Percentiles rank a stretch among this genome's conserved stretches.
These are phyloP conservation scores for Cercospora zeae-maydis DNA, from an alignment of 2,329 filamentous ascomycete genomes.

Conservation along the genomic window DNA sequence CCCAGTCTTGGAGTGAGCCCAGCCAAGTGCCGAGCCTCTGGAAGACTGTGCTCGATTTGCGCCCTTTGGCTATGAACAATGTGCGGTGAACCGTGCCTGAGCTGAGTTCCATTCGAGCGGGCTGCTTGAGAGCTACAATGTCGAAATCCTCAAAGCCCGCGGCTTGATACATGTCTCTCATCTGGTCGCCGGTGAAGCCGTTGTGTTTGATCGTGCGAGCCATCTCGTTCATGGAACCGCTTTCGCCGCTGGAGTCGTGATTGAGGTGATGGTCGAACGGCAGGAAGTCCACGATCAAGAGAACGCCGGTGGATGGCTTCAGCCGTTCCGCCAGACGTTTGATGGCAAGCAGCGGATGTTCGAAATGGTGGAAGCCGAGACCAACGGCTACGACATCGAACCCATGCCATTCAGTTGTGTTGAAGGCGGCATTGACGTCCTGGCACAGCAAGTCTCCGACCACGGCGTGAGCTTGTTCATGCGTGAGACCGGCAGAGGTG, in stretches of 20 bases:
- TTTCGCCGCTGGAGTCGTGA: slow-evolving; percentile 9
- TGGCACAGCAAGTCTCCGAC: slow-evolving; percentile 36
- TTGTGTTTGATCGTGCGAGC: slow-evolving; percentile 35
- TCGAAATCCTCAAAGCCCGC: slow-evolving; percentile 34
- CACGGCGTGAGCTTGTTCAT: slow-evolving; percentile 30
- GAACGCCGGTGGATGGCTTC: slow-evolving; percentile 30
- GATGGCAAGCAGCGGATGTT: slow-evolving; percentile 29
- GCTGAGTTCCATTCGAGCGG: slow-evolving; percentile 30
- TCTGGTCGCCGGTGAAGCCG: slow-evolving; percentile 30
- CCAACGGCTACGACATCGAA: slow-evolving; percentile 46
- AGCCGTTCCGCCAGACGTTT: slow-evolving; percentile 29
- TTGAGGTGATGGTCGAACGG: slow-evolving; percentile 18
- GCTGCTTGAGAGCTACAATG: slow-evolving; percentile 31
- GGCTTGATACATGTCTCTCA: slow-evolving; percentile 29
- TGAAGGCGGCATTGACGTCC: slow-evolving; percentile 25
- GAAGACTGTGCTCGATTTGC: slow-evolving; percentile 24
- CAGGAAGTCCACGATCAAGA: slow-evolving; percentile 34
- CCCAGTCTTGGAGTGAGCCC: slow-evolving; percentile 16
- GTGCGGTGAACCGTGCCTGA: slow-evolving; percentile 28
- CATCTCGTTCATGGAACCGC: slow-evolving; percentile 26
- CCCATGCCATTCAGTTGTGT: slow-evolving; percentile 33
- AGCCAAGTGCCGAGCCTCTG: slow-evolving; percentile 21
- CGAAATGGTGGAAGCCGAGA: slow-evolving; percentile 48
- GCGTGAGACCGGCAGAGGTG: slow-evolving; percentile 22
- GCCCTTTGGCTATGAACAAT: slow-evolving; percentile 35